Evolutionary conservation across 768 basidiomycete species (phyloP), one percentile per base, ranked within the genome.

Genomic region (Leccinum uliginosum): DNA sequence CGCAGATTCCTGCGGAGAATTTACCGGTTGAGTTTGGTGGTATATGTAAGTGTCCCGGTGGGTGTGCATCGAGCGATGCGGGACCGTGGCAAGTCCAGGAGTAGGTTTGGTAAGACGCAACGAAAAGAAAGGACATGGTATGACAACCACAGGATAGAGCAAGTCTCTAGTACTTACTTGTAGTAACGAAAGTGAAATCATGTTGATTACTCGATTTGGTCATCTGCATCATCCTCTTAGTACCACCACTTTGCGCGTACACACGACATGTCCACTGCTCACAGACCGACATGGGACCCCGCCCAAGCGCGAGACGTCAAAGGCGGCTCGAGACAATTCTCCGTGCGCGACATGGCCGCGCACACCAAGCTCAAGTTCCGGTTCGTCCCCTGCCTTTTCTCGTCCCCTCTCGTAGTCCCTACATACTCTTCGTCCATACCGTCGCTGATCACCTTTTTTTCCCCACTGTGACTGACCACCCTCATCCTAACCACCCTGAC

Each of bases 331-430:
- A 84, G 92, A 57, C 93, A 96, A 68, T 93, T 87, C 76, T 96
- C 93, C 5, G 88, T 91, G 67, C 84, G 91, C 59, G 93, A 97
- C 71, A 89, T 98, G 83, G 92, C 96, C 6, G 80, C 92, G 3
- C 91, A 98, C 71, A 99, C 96, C 2, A 96, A 97, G 74, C 88
- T 99, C 64, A 99, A 99, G 78, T 99, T 99, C 75, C 86, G 96
- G 86, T 91, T 57, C 54, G 82, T 68, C 23, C n/a, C 2, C 11
- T 43, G 10, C 40, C 40, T 19, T 43, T 40, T 0, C 8, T 1
- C n/a, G 2, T 27, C 52, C 24, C n/a, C n/a, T n/a, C 45, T 9
- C 4, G 0, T 43, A 11, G 40, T 19, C 40, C 40, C 19, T 38
- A 38, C 38, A n/a, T 38, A 38, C 38, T 43, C 10, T 19, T 11